Evolutionary conservation across 2,329 filamentous ascomycete species (phyloP).

Genomic region (Fusarium sp.): DNA sequence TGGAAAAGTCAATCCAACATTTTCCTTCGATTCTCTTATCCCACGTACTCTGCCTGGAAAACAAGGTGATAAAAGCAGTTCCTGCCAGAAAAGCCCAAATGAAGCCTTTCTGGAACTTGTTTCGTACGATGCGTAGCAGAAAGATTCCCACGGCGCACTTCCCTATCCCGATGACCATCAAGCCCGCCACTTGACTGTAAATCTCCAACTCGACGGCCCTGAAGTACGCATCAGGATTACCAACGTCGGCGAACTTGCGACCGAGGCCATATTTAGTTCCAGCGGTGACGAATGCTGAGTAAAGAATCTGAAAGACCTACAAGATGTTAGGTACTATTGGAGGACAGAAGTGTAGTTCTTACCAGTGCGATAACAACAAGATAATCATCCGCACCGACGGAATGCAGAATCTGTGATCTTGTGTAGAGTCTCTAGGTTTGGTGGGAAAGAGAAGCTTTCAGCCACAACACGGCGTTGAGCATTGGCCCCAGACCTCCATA

Average conservation of each 20-base stretch:
- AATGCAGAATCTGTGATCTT: constrained; percentile 3
- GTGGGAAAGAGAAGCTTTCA: no score
- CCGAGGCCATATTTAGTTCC: constrained; percentile 21
- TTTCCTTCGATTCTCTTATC: constrained; percentile 10
- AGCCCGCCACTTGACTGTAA: constrained; percentile 15
- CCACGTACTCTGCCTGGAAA: constrained; percentile 25
- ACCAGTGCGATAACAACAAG: constrained; percentile 18
- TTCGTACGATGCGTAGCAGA: constrained; percentile 14
- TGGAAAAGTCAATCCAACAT: constrained; percentile 39
- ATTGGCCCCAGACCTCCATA: constrained; percentile 31
- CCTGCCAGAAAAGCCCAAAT: constrained; percentile 23
- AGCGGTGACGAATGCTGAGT: constrained; percentile 25
- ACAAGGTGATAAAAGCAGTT: constrained; percentile 5
- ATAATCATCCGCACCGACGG: constrained; percentile 22
- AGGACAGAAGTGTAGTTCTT: not conserved
- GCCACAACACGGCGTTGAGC: constrained; percentile 27
- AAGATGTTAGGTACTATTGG: not conserved
- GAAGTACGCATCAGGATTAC: constrained; percentile 10
- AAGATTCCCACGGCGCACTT: constrained; percentile 31
- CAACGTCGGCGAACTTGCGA: constrained; percentile 18
- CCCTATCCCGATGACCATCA: constrained; percentile 14
- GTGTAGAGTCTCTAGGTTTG: constrained; percentile 30
- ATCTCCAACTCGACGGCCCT: constrained; percentile 20
- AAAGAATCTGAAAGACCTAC: constrained; percentile 25
- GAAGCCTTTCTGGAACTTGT: constrained; percentile 20